Conservation (phyloP, 345 rosid species). For the Corymbia maculata region DNA sequence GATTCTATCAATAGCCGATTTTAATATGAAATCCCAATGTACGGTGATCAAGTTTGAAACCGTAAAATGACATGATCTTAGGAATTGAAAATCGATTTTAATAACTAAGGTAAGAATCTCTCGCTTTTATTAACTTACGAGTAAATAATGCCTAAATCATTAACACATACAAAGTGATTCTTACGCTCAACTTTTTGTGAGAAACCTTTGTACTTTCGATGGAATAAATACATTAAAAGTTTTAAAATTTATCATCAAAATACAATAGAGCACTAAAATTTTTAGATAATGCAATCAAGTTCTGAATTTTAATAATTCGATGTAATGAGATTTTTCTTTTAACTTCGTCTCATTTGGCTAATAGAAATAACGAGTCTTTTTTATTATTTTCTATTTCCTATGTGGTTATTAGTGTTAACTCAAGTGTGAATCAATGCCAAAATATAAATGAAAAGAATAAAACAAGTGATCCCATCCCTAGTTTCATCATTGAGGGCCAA, state of each 20-base stretch:
- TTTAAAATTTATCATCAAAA: not conserved
- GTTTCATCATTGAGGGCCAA: not conserved
- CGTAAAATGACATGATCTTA: not conserved
- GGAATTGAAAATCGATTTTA: not conserved
- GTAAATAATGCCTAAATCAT: not conserved
- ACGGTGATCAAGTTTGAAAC: not conserved
- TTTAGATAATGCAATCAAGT: not conserved
- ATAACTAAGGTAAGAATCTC: not conserved
- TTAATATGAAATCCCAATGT: not conserved
- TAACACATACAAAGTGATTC: not conserved
- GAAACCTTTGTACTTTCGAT: not conserved
- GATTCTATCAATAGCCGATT: not conserved
- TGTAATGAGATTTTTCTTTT: not conserved
- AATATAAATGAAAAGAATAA: not conserved
- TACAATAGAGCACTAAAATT: not conserved
- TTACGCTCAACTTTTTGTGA: not conserved
- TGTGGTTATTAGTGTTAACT: not conserved
- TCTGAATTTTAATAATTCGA: not conserved
- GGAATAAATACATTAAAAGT: not conserved
- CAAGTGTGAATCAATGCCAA: not conserved
- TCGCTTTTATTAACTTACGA: not conserved
- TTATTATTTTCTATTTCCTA: not conserved
- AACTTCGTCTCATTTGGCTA: not conserved
- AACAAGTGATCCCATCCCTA: not conserved
- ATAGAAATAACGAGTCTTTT: not conserved